These are phyloP conservation scores for Begonia peltatifolia DNA, from an alignment of 306 rosid genomes.

Conservation along the genomic window DNA sequence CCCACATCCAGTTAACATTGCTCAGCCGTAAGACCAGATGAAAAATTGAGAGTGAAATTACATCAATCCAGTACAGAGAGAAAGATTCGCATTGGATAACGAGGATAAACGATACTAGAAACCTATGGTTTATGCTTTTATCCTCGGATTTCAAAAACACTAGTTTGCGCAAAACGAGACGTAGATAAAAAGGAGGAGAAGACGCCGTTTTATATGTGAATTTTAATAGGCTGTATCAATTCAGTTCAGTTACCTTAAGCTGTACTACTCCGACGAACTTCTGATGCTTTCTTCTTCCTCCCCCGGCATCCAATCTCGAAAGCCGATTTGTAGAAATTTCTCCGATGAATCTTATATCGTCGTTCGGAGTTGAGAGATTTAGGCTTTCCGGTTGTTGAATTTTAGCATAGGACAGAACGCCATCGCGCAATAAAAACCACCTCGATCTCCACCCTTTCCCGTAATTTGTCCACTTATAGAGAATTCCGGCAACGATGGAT, in stretches of 20 bases:
- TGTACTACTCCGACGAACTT: conserved; percentile 63
- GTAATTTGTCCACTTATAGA: conserved; percentile 92
- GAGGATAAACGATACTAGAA: conserved; percentile 8
- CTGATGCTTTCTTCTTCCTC: conserved; percentile 32
- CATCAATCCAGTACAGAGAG: not conserved
- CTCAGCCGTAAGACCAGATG: conserved; percentile 25
- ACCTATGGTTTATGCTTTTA: conserved; percentile 15
- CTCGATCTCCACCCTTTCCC: conserved; percentile 99
- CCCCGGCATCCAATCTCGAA: conserved; percentile 31
- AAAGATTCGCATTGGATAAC: not conserved
- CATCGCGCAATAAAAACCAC: conserved; percentile 71
- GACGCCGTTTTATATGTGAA: too few species aligned
- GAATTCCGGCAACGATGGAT: conserved; percentile 64
- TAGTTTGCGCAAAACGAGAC: conserved; percentile 1
- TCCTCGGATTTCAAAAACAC: conserved; percentile 13
- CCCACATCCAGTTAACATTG: conserved; percentile 14
- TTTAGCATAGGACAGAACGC: conserved; percentile 82
- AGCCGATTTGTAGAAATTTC: conserved; percentile 51
- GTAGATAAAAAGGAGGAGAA: too few species aligned
- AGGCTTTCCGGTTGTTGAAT: conserved; percentile 63
- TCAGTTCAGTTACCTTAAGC: conserved; percentile 44
- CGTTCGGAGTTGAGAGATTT: conserved; percentile 37
- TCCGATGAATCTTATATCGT: conserved; percentile 65
- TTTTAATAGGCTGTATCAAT: too few species aligned
- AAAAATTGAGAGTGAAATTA: conserved; percentile 7